Evolutionary conservation across 1,139 yeast species (phyloP).

Genomic region (Lodderomyces oxycetoniae): DNA sequence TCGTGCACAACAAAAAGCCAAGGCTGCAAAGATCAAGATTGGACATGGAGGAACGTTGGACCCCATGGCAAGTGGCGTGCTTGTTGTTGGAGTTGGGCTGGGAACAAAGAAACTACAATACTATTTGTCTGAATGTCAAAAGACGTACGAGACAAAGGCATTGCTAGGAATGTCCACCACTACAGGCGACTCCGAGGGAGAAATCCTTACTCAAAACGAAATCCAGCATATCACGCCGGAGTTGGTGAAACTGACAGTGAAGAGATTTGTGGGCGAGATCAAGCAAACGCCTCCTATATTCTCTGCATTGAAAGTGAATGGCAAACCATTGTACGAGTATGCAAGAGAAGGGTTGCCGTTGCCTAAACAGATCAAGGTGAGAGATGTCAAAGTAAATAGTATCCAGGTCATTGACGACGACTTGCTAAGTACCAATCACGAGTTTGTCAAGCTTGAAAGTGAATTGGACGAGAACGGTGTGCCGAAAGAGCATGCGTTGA

Average conservation of each 20-base stretch:
- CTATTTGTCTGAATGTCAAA: conserved; percentile 66
- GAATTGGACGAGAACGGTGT: conserved; percentile 50
- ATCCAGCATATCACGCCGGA: conserved; percentile 57
- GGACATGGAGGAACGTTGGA: conserved; percentile 99
- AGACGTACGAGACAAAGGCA: conserved; percentile 80
- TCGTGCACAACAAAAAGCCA: conserved; percentile 42
- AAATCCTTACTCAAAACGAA: conserved; percentile 55
- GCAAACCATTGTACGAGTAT: conserved; percentile 89
- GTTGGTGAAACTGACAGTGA: conserved; percentile 45
- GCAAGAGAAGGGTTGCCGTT: conserved; percentile 86
- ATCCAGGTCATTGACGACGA: conserved; percentile 51
- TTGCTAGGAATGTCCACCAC: conserved; percentile 87
- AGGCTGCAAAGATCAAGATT: conserved; percentile 65
- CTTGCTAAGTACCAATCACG: conserved; percentile 52
- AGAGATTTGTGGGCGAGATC: conserved; percentile 69
- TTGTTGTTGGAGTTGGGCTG: conserved; percentile 82
- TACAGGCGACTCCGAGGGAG: conserved; percentile 92
- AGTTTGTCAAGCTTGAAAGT: conserved; percentile 47
- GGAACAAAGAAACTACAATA: conserved; percentile 81
- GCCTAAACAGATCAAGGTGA: conserved; percentile 72
- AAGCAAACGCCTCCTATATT: conserved; percentile 93
- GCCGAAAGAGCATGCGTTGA: conserved; percentile 42
- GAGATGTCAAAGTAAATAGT: conserved; percentile 61
- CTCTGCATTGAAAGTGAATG: conserved; percentile 92
- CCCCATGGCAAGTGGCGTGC: conserved; percentile 89